phyloP scores from a whole-genome alignment of 2,329 filamentous ascomycete genomes.

The Ceratocystiopsis minuta region DNA sequence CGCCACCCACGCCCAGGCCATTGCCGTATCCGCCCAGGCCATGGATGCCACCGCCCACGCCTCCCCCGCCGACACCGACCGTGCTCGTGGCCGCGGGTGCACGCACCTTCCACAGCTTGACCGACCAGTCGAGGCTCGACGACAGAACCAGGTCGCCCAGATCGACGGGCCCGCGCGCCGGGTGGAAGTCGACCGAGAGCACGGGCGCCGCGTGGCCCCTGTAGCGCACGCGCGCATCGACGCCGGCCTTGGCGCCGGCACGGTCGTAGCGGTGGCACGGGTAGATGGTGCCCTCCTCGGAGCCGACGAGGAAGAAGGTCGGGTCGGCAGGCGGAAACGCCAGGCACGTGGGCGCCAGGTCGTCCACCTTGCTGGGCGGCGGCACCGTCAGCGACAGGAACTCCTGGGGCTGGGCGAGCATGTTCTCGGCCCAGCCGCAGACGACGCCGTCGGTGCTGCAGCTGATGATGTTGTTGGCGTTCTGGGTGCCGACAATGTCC shows the following conservation, averaged over 20 bases:
- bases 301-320: constrained; percentile 92
- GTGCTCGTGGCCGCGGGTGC: constrained; percentile 52
- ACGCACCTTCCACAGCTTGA: constrained; percentile 90
- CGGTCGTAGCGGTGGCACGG: constrained; percentile 95
- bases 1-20: too few species aligned
- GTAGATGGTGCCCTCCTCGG: constrained; percentile 91
- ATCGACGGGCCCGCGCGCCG: constrained; percentile 78
- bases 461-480: constrained; percentile 96
- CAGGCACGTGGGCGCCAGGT: constrained; percentile 85
- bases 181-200: constrained; percentile 93
- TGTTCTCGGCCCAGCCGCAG: constrained; percentile 94
- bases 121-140: constrained; percentile 90
- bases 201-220: constrained; percentile 82
- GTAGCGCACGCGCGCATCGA: constrained; percentile 78
- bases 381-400: constrained; percentile 76
- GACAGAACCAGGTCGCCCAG: constrained; percentile 84
- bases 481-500: constrained; percentile 91
- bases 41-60: constrained; percentile 1
- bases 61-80: constrained; percentile 25
- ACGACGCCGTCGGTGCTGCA: constrained; percentile 93
- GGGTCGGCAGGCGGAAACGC: constrained; percentile 90
- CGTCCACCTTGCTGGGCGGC: constrained; percentile 75
- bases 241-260: constrained; percentile 88
- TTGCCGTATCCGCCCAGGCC: too few species aligned
- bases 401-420: constrained; percentile 93